Evolutionary conservation across 768 basidiomycete species (phyloP).

Genomic region (Mycena rosella): DNA sequence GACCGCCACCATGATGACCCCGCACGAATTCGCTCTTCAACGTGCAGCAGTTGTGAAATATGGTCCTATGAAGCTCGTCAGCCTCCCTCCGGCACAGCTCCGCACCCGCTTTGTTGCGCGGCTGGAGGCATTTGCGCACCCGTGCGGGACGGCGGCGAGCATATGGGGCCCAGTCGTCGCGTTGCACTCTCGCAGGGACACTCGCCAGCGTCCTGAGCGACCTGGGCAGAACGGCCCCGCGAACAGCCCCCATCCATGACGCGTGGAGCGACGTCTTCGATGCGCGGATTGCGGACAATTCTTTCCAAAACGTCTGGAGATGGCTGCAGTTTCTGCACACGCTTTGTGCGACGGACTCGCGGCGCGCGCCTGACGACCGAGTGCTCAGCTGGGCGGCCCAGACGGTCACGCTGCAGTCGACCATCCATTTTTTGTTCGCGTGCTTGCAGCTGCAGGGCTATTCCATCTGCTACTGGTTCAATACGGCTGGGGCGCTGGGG

Average conservation of each 20-base stretch:
- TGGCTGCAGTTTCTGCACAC: slow-evolving; percentile 19
- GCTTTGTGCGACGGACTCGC: neutral
- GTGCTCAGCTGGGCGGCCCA: neutral
- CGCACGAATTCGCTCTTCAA: neutral
- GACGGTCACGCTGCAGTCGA: neutral
- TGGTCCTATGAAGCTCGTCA: neutral
- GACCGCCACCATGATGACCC: neutral
- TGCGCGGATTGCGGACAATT: neutral
- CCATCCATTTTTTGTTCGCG: slow-evolving; percentile 6
- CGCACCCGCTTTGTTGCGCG: neutral
- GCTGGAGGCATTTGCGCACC: neutral
- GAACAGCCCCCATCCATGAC: neutral
- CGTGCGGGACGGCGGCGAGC: neutral
- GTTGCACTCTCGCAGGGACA: neutral
- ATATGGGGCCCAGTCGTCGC: slow-evolving; percentile 4
- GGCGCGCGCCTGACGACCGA: neutral
- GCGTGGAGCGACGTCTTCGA: slow-evolving; percentile 22
- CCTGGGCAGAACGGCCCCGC: neutral
- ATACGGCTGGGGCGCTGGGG: slow-evolving; percentile 7
- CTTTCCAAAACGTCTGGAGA: neutral
- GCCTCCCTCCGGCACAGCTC: neutral
- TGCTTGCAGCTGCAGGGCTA: slow-evolving; percentile 6
- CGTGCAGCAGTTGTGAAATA: slow-evolving; percentile 1
- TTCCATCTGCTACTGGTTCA: slow-evolving; percentile 22
- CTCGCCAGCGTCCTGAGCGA: neutral